phyloP scores from a whole-genome alignment of 2,329 filamentous ascomycete genomes.

The Aspergillus puulaauensis region DNA sequence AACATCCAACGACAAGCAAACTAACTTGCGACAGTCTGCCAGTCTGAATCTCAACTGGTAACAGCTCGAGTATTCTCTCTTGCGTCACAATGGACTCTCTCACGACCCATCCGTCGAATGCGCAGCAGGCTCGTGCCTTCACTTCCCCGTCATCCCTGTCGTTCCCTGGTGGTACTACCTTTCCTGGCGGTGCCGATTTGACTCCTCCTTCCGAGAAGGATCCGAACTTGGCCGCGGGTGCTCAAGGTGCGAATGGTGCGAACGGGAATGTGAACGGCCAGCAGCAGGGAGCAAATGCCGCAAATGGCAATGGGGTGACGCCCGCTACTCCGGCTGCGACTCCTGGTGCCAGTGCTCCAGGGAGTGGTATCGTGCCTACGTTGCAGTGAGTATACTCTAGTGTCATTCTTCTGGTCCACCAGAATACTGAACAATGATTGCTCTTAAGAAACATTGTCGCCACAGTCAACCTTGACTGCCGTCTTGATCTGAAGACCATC shows the following conservation, averaged over 20 bases:
- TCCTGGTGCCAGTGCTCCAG: slow-evolving; percentile 76
- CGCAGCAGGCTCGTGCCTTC: slow-evolving; percentile 92
- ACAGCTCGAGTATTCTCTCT: slow-evolving; percentile 28
- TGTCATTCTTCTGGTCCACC: slow-evolving; percentile 42
- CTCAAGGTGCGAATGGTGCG: slow-evolving; percentile 47
- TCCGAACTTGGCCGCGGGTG: slow-evolving; percentile 47
- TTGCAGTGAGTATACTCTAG: slow-evolving; percentile 84
- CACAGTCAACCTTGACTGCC: slow-evolving; percentile 96
- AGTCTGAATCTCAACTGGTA: slow-evolving; percentile 17
- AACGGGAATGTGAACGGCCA: slow-evolving; percentile 52
- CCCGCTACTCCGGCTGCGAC: slow-evolving; percentile 90
- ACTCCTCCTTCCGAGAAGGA: slow-evolving; percentile 75
- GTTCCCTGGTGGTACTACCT: slow-evolving; percentile 83
- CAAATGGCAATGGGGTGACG: slow-evolving; percentile 75
- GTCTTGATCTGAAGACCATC: slow-evolving; percentile 97
- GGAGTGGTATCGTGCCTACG: slow-evolving; percentile 87
- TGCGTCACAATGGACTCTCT: slow-evolving; percentile 74
- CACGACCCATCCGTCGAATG: slow-evolving; percentile 87
- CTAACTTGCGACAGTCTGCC: background rate
- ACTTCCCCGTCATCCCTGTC: slow-evolving; percentile 89
- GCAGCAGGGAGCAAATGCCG: slow-evolving; percentile 59
- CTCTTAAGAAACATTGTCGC: slow-evolving; percentile 87
- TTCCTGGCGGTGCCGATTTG: slow-evolving; percentile 81
- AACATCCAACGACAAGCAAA: background rate
- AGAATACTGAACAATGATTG: slow-evolving; percentile 50